These are phyloP conservation scores for Russula brevipes DNA, from an alignment of 768 basidiomycete species.

Conservation along the genomic window DNA sequence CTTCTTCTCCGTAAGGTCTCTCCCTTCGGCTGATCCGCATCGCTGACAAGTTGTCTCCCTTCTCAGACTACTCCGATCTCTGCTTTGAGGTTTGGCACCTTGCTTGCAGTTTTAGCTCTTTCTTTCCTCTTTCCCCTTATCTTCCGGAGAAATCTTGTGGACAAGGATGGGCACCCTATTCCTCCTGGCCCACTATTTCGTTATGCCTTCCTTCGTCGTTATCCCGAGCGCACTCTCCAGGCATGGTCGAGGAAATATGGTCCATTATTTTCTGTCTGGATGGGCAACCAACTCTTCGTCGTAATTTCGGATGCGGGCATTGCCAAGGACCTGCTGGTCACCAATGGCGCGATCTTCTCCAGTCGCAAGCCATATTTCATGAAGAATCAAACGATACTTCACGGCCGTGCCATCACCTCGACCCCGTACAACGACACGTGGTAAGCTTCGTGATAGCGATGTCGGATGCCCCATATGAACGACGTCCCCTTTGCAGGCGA, in stretches of 20 bases:
- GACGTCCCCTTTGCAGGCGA: slow-evolving; percentile 30
- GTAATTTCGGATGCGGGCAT: slow-evolving; percentile 42
- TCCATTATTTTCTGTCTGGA: slow-evolving; percentile 41
- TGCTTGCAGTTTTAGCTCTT: slow-evolving; percentile 1
- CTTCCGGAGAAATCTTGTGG: slow-evolving; percentile 25
- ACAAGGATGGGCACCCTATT: slow-evolving; percentile 28
- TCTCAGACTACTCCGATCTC: not conserved
- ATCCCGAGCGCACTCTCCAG: slow-evolving; percentile 41
- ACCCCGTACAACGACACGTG: slow-evolving; percentile 42
- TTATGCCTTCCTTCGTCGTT: slow-evolving; percentile 39
- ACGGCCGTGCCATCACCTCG: slow-evolving; percentile 41
- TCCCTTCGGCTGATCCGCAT: not conserved
- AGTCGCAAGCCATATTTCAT: slow-evolving; percentile 44
- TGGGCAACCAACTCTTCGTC: slow-evolving; percentile 46
- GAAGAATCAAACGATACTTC: slow-evolving; percentile 42
- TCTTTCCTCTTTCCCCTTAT: slow-evolving; percentile 21
- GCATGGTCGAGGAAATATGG: slow-evolving; percentile 43
- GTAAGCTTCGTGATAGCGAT: slow-evolving; percentile 26
- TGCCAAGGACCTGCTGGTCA: slow-evolving; percentile 42
- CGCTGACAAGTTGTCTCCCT: not conserved
- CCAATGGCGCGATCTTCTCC: slow-evolving; percentile 43
- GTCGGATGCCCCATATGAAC: not conserved
- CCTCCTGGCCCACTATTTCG: slow-evolving; percentile 28
- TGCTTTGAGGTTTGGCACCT: not conserved
- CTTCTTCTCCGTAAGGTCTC: slow-evolving; percentile 3